Evolutionary conservation across 345 rosid genomes (phyloP).

Genomic region (Eucalyptus cloeziana): DNA sequence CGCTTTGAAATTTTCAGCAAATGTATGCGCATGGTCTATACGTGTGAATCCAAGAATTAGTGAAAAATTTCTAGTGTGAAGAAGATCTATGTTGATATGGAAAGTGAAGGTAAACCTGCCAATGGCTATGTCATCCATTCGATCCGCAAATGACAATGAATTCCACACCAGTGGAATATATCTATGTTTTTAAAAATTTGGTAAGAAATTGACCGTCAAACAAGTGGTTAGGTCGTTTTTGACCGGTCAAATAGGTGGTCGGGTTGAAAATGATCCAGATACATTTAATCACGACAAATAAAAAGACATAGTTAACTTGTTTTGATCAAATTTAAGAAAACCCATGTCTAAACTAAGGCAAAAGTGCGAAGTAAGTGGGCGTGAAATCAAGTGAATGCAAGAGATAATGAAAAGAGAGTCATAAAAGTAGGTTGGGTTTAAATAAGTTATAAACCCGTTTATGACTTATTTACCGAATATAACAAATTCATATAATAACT

Average conservation of each 20-base stretch:
- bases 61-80: neutral
- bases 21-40: no score
- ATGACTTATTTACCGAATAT: no score
- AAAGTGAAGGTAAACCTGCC: neutral
- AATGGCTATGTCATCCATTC: neutral
- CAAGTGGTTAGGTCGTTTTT: neutral
- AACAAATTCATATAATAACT: neutral
- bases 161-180: neutral
- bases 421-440: neutral
- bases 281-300: neutral
- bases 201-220: rapidly evolving
- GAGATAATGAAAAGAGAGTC: neutral
- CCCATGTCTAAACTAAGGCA: no score
- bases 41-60: neutral
- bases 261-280: neutral
- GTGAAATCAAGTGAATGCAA: neutral
- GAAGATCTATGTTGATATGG: neutral
- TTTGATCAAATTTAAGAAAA: no score
- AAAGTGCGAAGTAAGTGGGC: neutral
- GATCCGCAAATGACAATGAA: rapidly evolving
- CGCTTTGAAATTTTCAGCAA: neutral
- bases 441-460: neutral
- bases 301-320: no score
- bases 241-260: neutral
- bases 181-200: neutral